These are phyloP conservation scores for Diaporthe citrichinensis DNA, from an alignment of 2,329 filamentous ascomycete genomes.

Conservation along the genomic window DNA sequence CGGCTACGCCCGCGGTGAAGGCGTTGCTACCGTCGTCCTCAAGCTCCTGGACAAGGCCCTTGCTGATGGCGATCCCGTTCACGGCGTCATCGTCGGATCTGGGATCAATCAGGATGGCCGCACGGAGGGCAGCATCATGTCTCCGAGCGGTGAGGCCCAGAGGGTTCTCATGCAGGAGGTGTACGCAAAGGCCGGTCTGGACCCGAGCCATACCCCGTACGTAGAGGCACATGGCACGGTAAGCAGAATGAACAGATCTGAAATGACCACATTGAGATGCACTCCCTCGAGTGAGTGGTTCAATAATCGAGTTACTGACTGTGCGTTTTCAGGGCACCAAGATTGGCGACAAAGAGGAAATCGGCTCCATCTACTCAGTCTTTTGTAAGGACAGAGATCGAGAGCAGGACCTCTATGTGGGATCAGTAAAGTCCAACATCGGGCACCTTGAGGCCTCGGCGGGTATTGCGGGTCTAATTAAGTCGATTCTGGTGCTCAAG, in stretches of 20 bases:
- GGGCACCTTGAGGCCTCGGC: constrained; percentile 43
- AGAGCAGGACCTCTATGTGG: constrained; percentile 42
- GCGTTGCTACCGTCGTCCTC: constrained; percentile 53
- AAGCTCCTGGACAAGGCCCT: constrained; percentile 56
- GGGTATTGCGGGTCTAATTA: constrained; percentile 44
- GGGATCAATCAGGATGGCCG: constrained; percentile 57
- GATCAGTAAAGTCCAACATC: constrained; percentile 45
- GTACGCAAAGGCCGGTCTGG: constrained; percentile 43
- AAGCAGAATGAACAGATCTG: neutral
- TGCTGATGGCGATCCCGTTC: constrained; percentile 49
- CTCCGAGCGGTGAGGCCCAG: constrained; percentile 49
- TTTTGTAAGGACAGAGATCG: constrained; percentile 39
- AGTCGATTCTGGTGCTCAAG: constrained; percentile 43
- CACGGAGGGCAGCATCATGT: constrained; percentile 53
- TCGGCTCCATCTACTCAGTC: constrained; percentile 33
- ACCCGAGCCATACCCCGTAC: constrained; percentile 43
- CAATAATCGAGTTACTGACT: neutral
- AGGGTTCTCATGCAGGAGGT: constrained; percentile 43
- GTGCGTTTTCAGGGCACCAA: constrained; percentile 16
- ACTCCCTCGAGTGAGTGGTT: neutral
- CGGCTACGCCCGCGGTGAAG: constrained; percentile 56
- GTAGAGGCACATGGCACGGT: constrained; percentile 50
- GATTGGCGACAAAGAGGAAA: constrained; percentile 28
- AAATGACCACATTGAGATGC: neutral
- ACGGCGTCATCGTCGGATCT: constrained; percentile 50